phyloP scores from a whole-genome alignment of 495 filamentous ascomycete species.

The Penicillium robsamsonii region DNA sequence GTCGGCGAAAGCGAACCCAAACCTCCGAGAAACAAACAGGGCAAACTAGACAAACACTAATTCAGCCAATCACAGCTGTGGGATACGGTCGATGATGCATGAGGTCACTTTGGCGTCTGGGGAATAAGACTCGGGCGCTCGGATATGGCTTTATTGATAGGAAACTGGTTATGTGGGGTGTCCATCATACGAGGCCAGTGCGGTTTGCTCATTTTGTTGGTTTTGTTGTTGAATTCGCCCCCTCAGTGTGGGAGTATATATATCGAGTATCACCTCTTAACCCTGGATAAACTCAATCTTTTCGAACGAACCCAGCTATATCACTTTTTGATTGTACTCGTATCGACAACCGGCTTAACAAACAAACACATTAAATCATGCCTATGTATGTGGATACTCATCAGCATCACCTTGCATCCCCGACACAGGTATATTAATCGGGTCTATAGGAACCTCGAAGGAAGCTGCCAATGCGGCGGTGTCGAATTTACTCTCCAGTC shows the following conservation, averaged over 20 bases:
- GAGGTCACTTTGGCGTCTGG: background rate
- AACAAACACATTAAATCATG: constrained; percentile 12
- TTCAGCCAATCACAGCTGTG: constrained; percentile 20
- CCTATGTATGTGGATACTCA: constrained; percentile 23
- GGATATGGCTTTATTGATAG: constrained; percentile 5
- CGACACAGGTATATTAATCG: background rate
- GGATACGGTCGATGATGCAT: constrained; percentile 25
- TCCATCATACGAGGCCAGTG: background rate
- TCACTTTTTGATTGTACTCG: background rate
- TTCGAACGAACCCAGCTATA: background rate
- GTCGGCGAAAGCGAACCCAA: constrained; percentile 1
- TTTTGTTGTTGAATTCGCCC: background rate
- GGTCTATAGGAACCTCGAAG: constrained; percentile 44
- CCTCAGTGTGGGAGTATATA: constrained; percentile 9
- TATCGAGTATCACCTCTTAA: background rate
- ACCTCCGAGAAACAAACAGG: constrained; percentile 31
- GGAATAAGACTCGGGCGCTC: constrained; percentile 7
- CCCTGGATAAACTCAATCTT: background rate
- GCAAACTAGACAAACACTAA: constrained; percentile 38
- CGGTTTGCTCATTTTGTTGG: constrained; percentile 3
- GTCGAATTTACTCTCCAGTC: constrained; percentile 53
- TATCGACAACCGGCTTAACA: background rate
- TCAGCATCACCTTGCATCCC: background rate
- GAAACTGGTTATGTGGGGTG: background rate
- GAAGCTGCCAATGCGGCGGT: constrained; percentile 54